phyloP scores from a whole-genome alignment of 2,329 filamentous ascomycete genomes.

The Amesomyces nigricolor region DNA sequence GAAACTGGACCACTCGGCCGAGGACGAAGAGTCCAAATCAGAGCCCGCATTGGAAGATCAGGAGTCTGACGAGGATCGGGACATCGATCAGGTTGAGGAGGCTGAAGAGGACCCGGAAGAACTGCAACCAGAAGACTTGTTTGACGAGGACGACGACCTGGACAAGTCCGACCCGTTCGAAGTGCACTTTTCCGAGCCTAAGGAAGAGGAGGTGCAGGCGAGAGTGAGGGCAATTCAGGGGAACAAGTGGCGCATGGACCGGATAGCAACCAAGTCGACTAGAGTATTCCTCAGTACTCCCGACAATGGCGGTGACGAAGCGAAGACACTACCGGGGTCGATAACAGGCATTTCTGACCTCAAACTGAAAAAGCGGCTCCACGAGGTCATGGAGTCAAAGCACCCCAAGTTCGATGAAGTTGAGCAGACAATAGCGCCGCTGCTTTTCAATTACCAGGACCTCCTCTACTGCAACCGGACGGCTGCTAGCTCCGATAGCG shows the following conservation, averaged over 20 bases:
- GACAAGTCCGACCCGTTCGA: conserved; percentile 66
- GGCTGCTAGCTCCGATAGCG: conserved; percentile 57
- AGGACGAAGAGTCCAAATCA: conserved; percentile 13
- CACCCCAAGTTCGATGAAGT: conserved; percentile 53
- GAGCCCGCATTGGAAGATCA: conserved; percentile 24
- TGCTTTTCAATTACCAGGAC: conserved; percentile 79
- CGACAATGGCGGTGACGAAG: conserved; percentile 32
- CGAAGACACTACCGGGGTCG: conserved; percentile 32
- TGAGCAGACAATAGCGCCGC: conserved; percentile 61
- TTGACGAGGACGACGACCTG: conserved; percentile 46
- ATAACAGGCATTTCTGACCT: conserved; percentile 41
- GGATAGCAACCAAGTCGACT: conserved; percentile 41
- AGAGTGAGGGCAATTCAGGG: conserved; percentile 47
- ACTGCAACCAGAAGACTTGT: conserved; percentile 22
- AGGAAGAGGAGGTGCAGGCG: conserved; percentile 53
- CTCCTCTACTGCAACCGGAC: conserved; percentile 70
- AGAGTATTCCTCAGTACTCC: conserved; percentile 46
- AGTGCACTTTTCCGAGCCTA: conserved; percentile 65
- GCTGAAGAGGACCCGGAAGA: conserved; percentile 39
- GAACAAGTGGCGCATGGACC: conserved; percentile 47
- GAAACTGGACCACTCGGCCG: conserved; percentile 43
- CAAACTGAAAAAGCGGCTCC: conserved; percentile 67
- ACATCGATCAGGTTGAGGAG: conserved; percentile 43
- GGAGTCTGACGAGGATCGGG: conserved; percentile 34
- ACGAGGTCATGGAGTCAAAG: conserved; percentile 47